Evolutionary conservation across 1,139 yeast genomes (phyloP), one percentile per base, ranked within the genome.

Genomic region (Yamadazyma triangularis): DNA sequence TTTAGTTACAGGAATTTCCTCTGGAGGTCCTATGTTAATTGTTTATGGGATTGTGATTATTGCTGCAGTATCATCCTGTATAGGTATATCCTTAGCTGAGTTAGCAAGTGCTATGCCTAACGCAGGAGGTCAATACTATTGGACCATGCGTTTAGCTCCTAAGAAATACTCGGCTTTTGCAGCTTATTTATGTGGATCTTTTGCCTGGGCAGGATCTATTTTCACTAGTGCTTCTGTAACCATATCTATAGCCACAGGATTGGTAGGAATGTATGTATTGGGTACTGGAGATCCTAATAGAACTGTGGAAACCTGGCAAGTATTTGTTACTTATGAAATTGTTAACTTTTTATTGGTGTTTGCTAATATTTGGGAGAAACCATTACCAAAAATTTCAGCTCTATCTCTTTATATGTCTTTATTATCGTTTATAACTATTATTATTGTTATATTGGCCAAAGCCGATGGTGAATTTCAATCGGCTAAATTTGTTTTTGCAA

Each of bases 21-120:
- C 81, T 23, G 83, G 83, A 41, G 85, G 85, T 18, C 85, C 85
- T 9, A 57, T 78, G 63, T 53, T 77, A 58, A 73, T 78, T 41
- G 71, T 79, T 9, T 79, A 77, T 44, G 86, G 86, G 47, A 77
- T 78, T 42, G 57, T 79, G 15, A 77, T 79, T 41, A 66, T 79
- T 34, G 77, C 85, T 1, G 52, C 52, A 35, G 48, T 64, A 24
- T 63, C 70, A 4, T 49, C 53, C 36, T 58, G 65, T 45, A 52
- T 64, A 36, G 71, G 64, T 12, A 48, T 58, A n/a, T 57, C 64
- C 4, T 51, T 60, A 34, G 53, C 74, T n/a, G 80, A 75, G 39
- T 55, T 75, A 47, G 64, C 75, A 4, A 60, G 70, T 30, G 69
- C 77, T 20, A 67, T 64, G 44, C 83, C 83, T 2, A 75, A 76